These are phyloP conservation scores for Boletellus emodensis DNA, from an alignment of 768 basidiomycete species.

Conservation along the genomic window DNA sequence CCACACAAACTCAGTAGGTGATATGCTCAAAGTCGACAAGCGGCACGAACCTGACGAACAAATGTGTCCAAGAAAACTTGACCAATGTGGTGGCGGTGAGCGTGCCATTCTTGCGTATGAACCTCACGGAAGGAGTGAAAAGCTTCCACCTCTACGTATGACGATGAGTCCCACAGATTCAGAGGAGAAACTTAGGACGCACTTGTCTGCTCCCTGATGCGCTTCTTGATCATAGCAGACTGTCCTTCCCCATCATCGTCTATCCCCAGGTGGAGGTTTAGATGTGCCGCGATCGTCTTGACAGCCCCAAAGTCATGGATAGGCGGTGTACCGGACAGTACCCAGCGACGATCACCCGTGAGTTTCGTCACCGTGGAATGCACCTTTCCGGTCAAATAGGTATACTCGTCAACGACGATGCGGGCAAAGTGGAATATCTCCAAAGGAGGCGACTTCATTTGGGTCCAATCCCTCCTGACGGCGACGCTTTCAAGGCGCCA, in stretches of 20 bases:
- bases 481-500: slow-evolving; percentile 66
- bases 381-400: slow-evolving; percentile 79
- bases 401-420: slow-evolving; percentile 91
- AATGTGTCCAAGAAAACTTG: slow-evolving; percentile 79
- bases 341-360: slow-evolving; percentile 82
- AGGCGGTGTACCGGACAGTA: slow-evolving; percentile 95
- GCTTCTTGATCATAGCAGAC: slow-evolving; percentile 72
- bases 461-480: slow-evolving; percentile 70
- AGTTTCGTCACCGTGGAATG: slow-evolving; percentile 75
- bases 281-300: slow-evolving; percentile 86
- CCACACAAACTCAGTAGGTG: slow-evolving; percentile 8
- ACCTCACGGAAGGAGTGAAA: slow-evolving; percentile 98
- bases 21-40: neutral
- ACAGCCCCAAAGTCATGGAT: slow-evolving; percentile 86
- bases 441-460: slow-evolving; percentile 78
- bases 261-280: slow-evolving; percentile 87
- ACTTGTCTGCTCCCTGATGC: slow-evolving; percentile 83
- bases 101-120: slow-evolving; percentile 89
- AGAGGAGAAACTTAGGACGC: slow-evolving; percentile 14
- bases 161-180: slow-evolving; percentile 15
- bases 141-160: slow-evolving; percentile 67
- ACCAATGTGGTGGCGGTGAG: slow-evolving; percentile 76
- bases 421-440: slow-evolving; percentile 93
- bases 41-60: slow-evolving; percentile 68
- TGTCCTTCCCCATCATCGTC: slow-evolving; percentile 84